Conservation (phyloP, 2,329 filamentous ascomycete genomes). For the Rugonectria rugulosa region DNA sequence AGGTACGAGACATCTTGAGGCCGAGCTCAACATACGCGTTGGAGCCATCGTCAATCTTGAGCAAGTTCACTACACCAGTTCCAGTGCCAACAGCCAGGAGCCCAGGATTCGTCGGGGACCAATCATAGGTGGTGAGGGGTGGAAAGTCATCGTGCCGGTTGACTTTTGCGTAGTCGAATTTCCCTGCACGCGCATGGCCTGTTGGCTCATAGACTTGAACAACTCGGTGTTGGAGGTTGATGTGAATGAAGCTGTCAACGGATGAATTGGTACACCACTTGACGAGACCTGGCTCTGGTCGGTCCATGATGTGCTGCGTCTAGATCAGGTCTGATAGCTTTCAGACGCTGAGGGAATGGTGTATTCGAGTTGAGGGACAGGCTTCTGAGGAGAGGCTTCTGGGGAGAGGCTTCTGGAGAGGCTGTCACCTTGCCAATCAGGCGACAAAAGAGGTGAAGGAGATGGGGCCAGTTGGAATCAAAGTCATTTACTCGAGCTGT, state of each 20-base stretch:
- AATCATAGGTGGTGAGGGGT: conserved; percentile 71
- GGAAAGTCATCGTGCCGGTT: conserved; percentile 70
- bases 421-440: conserved; percentile 6
- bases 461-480: not conserved
- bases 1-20: conserved; percentile 78
- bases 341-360: not conserved
- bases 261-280: conserved; percentile 70
- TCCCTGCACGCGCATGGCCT: conserved; percentile 63
- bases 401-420: not conserved
- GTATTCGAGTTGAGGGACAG: not conserved
- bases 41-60: conserved; percentile 75
- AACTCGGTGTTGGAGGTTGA: conserved; percentile 69
- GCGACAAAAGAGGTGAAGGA: not conserved
- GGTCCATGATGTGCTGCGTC: conserved; percentile 56
- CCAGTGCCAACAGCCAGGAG: conserved; percentile 79
- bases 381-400: not conserved
- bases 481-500: not conserved
- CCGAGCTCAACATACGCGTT: conserved; percentile 71
- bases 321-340: not conserved
- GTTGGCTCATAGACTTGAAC: conserved; percentile 70
- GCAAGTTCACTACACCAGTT: conserved; percentile 76
- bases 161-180: conserved; percentile 65
- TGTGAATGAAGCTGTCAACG: conserved; percentile 68
- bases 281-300: conserved; percentile 68
- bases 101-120: conserved; percentile 68